Evolutionary conservation across 331 rosid species (phyloP), one percentile per base, ranked within the genome.

Genomic region (Malus hybrid): DNA sequence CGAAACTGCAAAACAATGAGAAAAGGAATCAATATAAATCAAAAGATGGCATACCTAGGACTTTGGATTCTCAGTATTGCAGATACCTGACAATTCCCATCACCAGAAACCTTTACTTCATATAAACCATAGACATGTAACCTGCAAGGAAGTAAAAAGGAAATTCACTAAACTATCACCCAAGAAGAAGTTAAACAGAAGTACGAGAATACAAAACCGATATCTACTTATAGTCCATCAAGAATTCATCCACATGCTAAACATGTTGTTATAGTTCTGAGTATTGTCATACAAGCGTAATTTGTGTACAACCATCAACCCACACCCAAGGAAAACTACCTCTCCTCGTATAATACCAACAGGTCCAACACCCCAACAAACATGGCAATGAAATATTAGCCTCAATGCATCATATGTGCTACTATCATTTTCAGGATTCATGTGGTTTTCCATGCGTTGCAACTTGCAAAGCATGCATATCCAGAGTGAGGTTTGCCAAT

Each of bases 41-140:
- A 63, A 39, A 39, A 39, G 46, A 34, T 56, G 15, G 24, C 56
- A 56, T 68, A n/a, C 56, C 72, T 5, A 79, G 73, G 75, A 39
- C 56, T 33, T 48, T 48, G 55, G 55, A 15, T 48, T 48, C 18
- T 82, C 24, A 63, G 72, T 44, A 55, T 36, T 67, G 73, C 60
- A 76, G 61, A 55, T 76, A 92, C 99, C 95, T 90, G 99, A 73
- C 99, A 94, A 78, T 90, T 94, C 74, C 97, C 99, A 79, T 94
- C 97, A 44, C 97, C 97, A 55, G 99, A 89, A 71, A 92, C 96
- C 86, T 86, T 90, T 67, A 92, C 92, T 89, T 94, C 97, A 65
- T 78, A 86, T 39, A 92, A 88, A 80, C 97, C 89, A 68, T 87
- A 86, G 70, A 87, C 76, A 65, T 80, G 82, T 73, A 94, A 75